phyloP scores from a whole-genome alignment of 2,329 filamentous ascomycete species.

The Didymella arachidicola region DNA sequence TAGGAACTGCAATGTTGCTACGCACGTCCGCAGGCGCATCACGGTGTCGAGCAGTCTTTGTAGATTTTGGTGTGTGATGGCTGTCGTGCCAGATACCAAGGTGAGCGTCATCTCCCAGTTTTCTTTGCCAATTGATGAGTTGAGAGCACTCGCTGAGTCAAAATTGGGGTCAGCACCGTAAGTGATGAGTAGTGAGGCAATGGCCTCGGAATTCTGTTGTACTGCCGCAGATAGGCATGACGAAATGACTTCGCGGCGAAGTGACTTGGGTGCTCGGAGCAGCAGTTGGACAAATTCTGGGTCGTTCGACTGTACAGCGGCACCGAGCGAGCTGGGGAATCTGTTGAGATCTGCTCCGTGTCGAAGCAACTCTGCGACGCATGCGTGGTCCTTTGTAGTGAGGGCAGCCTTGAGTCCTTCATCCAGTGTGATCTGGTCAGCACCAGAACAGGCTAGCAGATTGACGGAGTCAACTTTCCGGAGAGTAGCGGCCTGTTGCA shows the following conservation, averaged over 20 bases:
- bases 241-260: slow-evolving; percentile 42
- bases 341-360: slow-evolving; percentile 46
- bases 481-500: slow-evolving; percentile 46
- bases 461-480: slow-evolving; percentile 42
- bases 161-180: slow-evolving; percentile 50
- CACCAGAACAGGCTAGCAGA: slow-evolving; percentile 45
- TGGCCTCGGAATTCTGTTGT: slow-evolving; percentile 40
- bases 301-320: slow-evolving; percentile 43
- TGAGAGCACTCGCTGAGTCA: slow-evolving; percentile 42
- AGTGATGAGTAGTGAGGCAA: slow-evolving; percentile 41
- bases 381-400: slow-evolving; percentile 42
- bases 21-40: slow-evolving; percentile 38
- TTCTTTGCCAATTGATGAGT: slow-evolving; percentile 42
- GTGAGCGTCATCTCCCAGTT: slow-evolving; percentile 42
- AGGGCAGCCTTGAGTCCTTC: slow-evolving; percentile 47
- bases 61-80: slow-evolving; percentile 33
- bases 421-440: slow-evolving; percentile 46
- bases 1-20: slow-evolving; percentile 40
- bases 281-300: slow-evolving; percentile 41
- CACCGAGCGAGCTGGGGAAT: slow-evolving; percentile 42
- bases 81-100: slow-evolving; percentile 40
- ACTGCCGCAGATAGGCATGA: slow-evolving; percentile 45
- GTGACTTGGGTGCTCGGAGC: slow-evolving; percentile 44
- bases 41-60: slow-evolving; percentile 41
- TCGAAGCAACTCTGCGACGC: slow-evolving; percentile 45